A percentile compares a stretch with the other conserved stretches of the same genome.
Evolutionary conservation across 495 filamentous ascomycete species (phyloP).

Genomic region (Chlorociboria aeruginascens): DNA sequence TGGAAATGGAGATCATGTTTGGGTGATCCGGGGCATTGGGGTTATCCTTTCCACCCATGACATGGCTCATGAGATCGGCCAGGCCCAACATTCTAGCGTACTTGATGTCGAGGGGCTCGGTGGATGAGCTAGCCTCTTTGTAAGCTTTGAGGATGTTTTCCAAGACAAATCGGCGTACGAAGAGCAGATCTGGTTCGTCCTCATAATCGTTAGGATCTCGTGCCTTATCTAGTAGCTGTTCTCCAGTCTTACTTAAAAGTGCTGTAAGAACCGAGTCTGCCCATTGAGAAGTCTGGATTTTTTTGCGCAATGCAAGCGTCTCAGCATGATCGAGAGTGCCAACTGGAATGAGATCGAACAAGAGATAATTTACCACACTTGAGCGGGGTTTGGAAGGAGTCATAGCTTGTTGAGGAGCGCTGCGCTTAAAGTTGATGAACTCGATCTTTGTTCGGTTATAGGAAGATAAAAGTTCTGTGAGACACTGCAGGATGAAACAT

Average conservation of each 20-base stretch:
- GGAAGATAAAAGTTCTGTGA: slow-evolving; percentile 83
- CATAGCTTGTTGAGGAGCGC: slow-evolving; percentile 60
- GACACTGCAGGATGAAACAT: slow-evolving; percentile 86
- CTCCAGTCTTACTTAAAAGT: slow-evolving; percentile 76
- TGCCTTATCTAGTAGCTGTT: slow-evolving; percentile 42
- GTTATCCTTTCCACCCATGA: slow-evolving; percentile 71
- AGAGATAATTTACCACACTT: slow-evolving; percentile 82
- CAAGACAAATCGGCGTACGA: slow-evolving; percentile 86
- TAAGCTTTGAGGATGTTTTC: slow-evolving; percentile 88
- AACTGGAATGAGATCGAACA: slow-evolving; percentile 72
- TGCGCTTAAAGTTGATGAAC: slow-evolving; percentile 96
- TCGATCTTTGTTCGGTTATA: slow-evolving; percentile 94
- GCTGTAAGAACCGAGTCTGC: slow-evolving; percentile 77
- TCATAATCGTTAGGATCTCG: slow-evolving; percentile 47
- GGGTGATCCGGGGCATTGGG: slow-evolving; percentile 23
- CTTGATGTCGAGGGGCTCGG: slow-evolving; percentile 70
- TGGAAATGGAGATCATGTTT: background rate
- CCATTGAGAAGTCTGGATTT: slow-evolving; percentile 67
- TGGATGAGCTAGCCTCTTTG: slow-evolving; percentile 72
- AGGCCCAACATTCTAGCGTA: slow-evolving; percentile 77
- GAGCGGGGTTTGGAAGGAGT: slow-evolving; percentile 93
- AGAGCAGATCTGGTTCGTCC: slow-evolving; percentile 78
- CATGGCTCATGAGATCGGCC: slow-evolving; percentile 84
- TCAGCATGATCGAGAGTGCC: slow-evolving; percentile 67
- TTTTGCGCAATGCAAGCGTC: slow-evolving; percentile 67